Evolutionary conservation across 768 basidiomycete genomes (phyloP), one percentile per base, ranked within the genome.

Genomic region (Tremella mesenterica): DNA sequence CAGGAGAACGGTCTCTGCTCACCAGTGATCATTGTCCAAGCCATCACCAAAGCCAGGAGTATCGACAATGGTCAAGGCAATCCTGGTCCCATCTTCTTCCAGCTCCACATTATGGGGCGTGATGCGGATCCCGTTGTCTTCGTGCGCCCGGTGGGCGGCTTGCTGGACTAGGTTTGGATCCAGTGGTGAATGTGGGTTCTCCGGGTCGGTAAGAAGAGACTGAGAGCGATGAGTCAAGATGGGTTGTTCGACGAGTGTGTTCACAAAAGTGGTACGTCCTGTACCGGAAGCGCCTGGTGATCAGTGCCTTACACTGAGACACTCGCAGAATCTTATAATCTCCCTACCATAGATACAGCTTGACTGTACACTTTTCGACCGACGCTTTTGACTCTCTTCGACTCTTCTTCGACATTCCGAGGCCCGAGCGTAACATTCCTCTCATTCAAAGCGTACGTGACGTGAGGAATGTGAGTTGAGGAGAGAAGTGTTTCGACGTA

Each of bases 21-120:
- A 95, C 93, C 88, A 85, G 71, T 89, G 89, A 75, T 96, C 92
- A 67, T 97, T 97, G 79, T 99, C 91, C 70, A 99, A 93, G 70
- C 91, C 92, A 75, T 96, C 91, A 33, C 93, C 95, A 65, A 99
- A 99, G 41, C 95, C 95, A 52, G 95, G 95, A 0, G 95, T 99
- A 73, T 99, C 95, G 26, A 99, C 92, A 57, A 99, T 89, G 38
- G 95, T 97, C 64, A 99, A 79, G 7, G 92, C 90, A 71, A 99
- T 95, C 64, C 95, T 86, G 58, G 97, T 88, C 39, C 95, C 95
- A 64, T 99, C 95, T 74, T 97, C 93, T 65, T 97, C 95, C 57
- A 99, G 83, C 75, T 99, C 95, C 65, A 99, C 88, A 75, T 86
- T 90, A 75, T 82, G 81, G 26, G 91, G 90, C 75, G 93, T 93